Base-by-base conservation (phyloP, 2,329 filamentous ascomycete species). In the Claviceps monticola region DNA sequence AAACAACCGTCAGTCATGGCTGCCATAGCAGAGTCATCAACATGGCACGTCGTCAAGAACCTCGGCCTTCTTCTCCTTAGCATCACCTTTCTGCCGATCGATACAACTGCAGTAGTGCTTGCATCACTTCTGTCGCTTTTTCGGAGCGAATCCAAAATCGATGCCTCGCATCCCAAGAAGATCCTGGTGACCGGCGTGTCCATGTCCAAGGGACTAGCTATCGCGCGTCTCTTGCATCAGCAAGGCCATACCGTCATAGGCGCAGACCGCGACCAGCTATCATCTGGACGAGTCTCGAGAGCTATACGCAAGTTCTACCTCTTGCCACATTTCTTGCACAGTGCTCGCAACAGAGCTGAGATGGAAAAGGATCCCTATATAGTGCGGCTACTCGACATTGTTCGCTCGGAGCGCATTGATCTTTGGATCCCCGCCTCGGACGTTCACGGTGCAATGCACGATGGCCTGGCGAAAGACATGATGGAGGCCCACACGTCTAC, bases 381-480 rank as follows among this genome's bases (percentile, higher is more conserved):
- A 14, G 65, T 72, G 14, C 68, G 69, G 0, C 63, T 89, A 3
- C 62, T 85, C 1, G 66, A 77, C 8, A 73, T 88, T 26, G 71
- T 88, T 42, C 61, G 71, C 5, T 62, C 67, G 0, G 83, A 89
- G 56, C 70, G 73, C 0, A 74, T 86, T 4, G 77, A 87, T 52
- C 65, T 89, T 3, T 90, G 85, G 84, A 78, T 89, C 3, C 82
- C 79, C 19, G 87, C 84, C 58, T 87, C 84, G 0, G 82, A 80
- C n/a, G 79, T 84, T 8, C 73, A 76, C 1, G 79, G 76, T 0
- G 81, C 80, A 0, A 65, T 83, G 13, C 80, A 85, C 59, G 85
- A 89, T 61, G 84, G 79, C 0, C 64, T 75, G 38, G 82, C 82
- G 1, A 82, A 80, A 55, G 76, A 84, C 52, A 67, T 73, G 2